Evolutionary conservation across 805 yeast species (phyloP), one percentile per base, ranked within the genome.

Genomic region (Yarrowia yakushimensis): DNA sequence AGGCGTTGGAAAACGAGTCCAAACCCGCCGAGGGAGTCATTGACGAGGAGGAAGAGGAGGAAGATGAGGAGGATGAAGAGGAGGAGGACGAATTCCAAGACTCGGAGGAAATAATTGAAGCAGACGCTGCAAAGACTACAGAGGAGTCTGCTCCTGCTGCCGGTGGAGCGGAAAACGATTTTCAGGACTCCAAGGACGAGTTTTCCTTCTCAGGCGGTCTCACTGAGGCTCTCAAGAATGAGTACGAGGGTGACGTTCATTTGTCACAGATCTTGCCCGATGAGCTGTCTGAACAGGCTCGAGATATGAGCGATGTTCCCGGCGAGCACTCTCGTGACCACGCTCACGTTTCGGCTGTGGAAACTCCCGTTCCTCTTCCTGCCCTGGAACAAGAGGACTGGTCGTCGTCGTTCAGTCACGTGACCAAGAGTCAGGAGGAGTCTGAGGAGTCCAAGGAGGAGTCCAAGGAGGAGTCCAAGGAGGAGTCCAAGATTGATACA

Each of bases 1-100:
- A 63, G 25, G 67, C 66, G 11, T 48, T 67, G 27, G 68, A 67
- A 37, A 63, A 60, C 8, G 46, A 62, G 45, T 55, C 63, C 30
- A 55, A 46, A 41, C 42, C 59, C 3, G 27, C 33, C 4, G 62
- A 45, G 5, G 28, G 45, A 1, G 43, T 57, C 1, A 64, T 64
- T 31, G 23, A 28, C 7, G 66, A 64, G 42, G 62, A 30, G 28
- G 63, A 54, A 9, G 66, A 63, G 59, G 63, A 63, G 42, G 27
- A 20, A 8, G 61, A 54, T 3, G 62, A 42, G 30, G 36, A n/a
- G 1, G 42, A 37, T 28, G 61, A 39, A 15, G 63, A 59, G 12
- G 50, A 31, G 25, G 45, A 41, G 6, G 45, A 41, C 12, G 45
- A 41, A 18, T 41, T 41, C 30, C 45, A 41, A 30, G 45, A 41